These are phyloP conservation scores for Euphrasia confusa DNA, from an alignment of 257 asterid species.

Conservation along the genomic window DNA sequence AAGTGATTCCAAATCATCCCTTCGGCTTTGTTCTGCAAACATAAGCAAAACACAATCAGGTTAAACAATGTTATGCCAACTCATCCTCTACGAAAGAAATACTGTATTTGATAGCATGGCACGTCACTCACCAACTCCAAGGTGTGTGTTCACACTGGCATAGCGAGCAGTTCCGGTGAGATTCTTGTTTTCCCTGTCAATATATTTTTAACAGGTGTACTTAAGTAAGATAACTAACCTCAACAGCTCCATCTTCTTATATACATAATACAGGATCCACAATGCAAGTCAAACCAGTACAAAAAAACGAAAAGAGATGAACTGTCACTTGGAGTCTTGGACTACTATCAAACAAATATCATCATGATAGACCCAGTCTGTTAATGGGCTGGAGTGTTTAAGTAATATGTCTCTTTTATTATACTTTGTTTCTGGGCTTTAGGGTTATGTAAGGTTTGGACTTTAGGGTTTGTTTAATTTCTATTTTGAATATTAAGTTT, in stretches of 20 bases:
- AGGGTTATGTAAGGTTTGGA: no score
- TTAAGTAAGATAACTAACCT: conserved; percentile 6
- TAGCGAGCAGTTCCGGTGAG: conserved; percentile 97
- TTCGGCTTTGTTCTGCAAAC: conserved; percentile 81
- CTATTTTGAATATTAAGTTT: no score
- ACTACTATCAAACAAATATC: background rate
- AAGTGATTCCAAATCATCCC: conserved; percentile 94
- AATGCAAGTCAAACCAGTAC: conserved; percentile 12
- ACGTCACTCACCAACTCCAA: conserved; percentile 79
- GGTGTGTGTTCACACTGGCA: conserved; percentile 93
- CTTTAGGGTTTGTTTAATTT: no score
- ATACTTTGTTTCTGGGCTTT: no score
- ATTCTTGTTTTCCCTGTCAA: conserved; percentile 89
- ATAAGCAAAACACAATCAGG: conserved; percentile 23
- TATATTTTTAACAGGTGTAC: conserved; percentile 15
- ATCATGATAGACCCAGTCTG: no score
- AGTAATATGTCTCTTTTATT: no score
- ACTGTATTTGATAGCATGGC: conserved; percentile 12
- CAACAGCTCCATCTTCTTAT: background rate
- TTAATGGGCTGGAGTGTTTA: no score
- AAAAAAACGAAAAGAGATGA: conserved; percentile 12
- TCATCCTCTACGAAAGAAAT: conserved; percentile 20
- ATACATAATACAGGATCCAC: background rate
- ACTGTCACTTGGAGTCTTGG: background rate
- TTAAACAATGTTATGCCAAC: conserved; percentile 1